Conservation (phyloP, 2,329 filamentous ascomycete species). For the Colletotrichum higginsianum region DNA sequence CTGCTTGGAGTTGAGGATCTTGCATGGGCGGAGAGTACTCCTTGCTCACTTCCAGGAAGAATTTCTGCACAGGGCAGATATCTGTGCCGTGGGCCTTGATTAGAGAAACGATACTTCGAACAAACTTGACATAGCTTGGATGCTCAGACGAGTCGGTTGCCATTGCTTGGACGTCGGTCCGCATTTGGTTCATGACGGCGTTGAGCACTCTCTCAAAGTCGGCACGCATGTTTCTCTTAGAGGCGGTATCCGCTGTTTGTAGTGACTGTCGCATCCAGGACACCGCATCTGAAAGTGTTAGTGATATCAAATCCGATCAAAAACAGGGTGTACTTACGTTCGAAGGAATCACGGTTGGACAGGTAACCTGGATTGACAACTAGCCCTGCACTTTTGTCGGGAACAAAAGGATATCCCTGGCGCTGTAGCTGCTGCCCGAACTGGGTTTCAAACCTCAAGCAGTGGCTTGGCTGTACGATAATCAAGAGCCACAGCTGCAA, state of each 20-base stretch:
- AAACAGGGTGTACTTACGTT: constrained; percentile 52
- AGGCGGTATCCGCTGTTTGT: constrained; percentile 54
- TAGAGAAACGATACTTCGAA: constrained; percentile 66
- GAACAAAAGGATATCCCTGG: constrained; percentile 60
- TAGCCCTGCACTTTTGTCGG: constrained; percentile 55
- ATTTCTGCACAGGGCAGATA: constrained; percentile 68
- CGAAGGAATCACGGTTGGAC: constrained; percentile 65
- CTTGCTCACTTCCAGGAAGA: constrained; percentile 69
- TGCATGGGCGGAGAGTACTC: constrained; percentile 70
- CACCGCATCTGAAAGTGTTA: constrained; percentile 53
- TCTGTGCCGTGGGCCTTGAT: constrained; percentile 69
- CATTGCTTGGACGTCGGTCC: constrained; percentile 61
- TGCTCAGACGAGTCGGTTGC: constrained; percentile 57
- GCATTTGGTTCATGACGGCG: constrained; percentile 68
- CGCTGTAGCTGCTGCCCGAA: constrained; percentile 63
- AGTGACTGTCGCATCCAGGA: constrained; percentile 66
- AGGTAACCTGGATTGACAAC: constrained; percentile 62
- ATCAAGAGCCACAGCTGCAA: constrained; percentile 68
- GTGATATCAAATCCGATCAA: not conserved
- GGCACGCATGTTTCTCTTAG: constrained; percentile 54
- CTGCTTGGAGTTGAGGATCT: constrained; percentile 70
- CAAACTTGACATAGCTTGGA: constrained; percentile 64
- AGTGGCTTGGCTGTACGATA: constrained; percentile 64
- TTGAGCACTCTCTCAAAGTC: constrained; percentile 62
- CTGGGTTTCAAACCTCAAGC: constrained; percentile 64